Conservation (phyloP, 225 moss, liverwort and hornwort species). For the Sphagnum tenellum region DNA sequence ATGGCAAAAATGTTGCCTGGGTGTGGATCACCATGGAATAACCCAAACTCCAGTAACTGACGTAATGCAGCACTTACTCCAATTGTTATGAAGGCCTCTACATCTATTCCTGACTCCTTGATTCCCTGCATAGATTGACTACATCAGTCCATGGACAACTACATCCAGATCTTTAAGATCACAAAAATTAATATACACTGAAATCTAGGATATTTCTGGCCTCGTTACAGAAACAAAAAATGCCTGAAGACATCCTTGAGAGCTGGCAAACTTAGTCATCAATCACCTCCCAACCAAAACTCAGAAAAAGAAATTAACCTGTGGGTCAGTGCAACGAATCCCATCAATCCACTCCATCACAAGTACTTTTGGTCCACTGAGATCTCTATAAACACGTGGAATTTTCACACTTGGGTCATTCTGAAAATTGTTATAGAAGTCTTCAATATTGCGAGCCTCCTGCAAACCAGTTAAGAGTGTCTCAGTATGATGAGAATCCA, state of each 20-base stretch:
- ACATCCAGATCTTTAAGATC: too few relatives aligned
- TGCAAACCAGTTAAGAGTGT: slow-evolving; percentile 13
- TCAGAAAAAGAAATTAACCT: slow-evolving; percentile 30
- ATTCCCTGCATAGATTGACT: slow-evolving; percentile 48
- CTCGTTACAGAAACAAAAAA: too few relatives aligned
- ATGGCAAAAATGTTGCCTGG: slow-evolving; percentile 99
- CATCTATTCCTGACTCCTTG: slow-evolving; percentile 79
- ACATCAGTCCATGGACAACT: too few relatives aligned
- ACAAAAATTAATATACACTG: too few relatives aligned
- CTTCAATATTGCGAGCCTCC: slow-evolving; percentile 92
- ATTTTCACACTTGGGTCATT: slow-evolving; percentile 86
- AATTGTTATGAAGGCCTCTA: slow-evolving; percentile 93
- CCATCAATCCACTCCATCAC: slow-evolving; percentile 99
- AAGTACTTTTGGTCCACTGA: slow-evolving; percentile 69
- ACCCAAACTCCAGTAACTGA: slow-evolving; percentile 90
- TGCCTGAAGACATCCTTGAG: too few relatives aligned
- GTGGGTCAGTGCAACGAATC: slow-evolving; percentile 85
- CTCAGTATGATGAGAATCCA: too few relatives aligned
- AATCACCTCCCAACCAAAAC: too few relatives aligned
- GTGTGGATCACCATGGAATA: slow-evolving; percentile 98
- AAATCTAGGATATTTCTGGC: too few relatives aligned
- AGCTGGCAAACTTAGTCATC: too few relatives aligned
- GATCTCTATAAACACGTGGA: slow-evolving; percentile 59
- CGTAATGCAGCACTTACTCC: slow-evolving; percentile 98
- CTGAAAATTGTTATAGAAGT: slow-evolving; percentile 80